Percentiles rank a stretch among this genome's conserved stretches.
Conservation (phyloP, 768 basidiomycete genomes). For the Russula earlei region DNA sequence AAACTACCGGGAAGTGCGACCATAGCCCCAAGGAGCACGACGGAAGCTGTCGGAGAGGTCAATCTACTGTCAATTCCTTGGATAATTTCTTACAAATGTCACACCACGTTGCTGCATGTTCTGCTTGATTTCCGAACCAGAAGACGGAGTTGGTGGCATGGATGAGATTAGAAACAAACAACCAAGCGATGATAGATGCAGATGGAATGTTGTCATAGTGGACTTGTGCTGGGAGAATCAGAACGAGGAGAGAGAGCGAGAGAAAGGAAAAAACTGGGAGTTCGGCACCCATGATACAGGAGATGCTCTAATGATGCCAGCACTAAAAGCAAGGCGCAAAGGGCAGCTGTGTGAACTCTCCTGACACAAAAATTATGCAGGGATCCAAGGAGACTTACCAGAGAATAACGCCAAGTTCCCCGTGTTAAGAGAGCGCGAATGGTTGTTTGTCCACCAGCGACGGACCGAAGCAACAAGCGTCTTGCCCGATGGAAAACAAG, state of each 20-base stretch:
- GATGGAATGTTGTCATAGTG: slow-evolving; percentile 12
- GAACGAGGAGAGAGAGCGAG: slow-evolving; percentile 2
- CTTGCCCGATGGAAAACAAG: slow-evolving; percentile 16
- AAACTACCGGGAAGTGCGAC: slow-evolving; percentile 17
- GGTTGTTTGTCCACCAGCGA: background rate
- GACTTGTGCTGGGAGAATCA: slow-evolving; percentile 18
- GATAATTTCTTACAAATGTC: slow-evolving; percentile 30
- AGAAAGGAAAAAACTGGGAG: slow-evolving; percentile 18
- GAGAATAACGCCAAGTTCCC: background rate
- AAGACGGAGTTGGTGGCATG: slow-evolving; percentile 26
- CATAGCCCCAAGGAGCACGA: slow-evolving; percentile 18
- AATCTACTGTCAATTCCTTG: background rate
- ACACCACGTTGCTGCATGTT: slow-evolving; percentile 29
- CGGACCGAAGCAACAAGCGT: slow-evolving; percentile 3
- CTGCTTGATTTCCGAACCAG: slow-evolving; percentile 27
- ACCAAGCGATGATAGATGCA: slow-evolving; percentile 21
- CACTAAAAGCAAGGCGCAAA: slow-evolving; percentile 5
- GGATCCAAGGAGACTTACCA: background rate
- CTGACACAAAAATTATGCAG: background rate
- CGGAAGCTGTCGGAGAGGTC: slow-evolving; percentile 8
- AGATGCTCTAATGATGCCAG: background rate
- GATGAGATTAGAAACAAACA: slow-evolving; percentile 23
- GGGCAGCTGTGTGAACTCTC: background rate
- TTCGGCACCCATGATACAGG: slow-evolving; percentile 12
- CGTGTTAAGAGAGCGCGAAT: background rate